Evolutionary conservation across 2,329 filamentous ascomycete genomes (phyloP).

Genomic region (Ophiostoma pallidulum): DNA sequence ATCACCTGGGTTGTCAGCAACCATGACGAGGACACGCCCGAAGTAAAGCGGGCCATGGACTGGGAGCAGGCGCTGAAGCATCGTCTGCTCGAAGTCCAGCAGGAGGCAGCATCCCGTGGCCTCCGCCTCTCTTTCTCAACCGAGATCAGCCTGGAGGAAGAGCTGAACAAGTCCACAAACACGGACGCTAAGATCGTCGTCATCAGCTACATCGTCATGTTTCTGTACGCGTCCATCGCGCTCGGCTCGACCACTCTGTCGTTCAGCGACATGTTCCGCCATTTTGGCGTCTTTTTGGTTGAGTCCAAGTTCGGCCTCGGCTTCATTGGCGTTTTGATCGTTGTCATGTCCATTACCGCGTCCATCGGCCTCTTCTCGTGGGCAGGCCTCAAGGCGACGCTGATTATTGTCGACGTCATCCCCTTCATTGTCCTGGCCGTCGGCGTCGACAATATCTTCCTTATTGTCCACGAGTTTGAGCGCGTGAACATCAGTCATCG

Average conservation of each 20-base stretch:
- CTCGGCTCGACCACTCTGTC: conserved; percentile 80
- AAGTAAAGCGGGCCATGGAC: conserved; percentile 67
- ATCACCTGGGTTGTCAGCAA: conserved; percentile 95
- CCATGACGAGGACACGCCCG: conserved; percentile 60
- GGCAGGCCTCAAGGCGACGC: conserved; percentile 80
- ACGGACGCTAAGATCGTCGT: conserved; percentile 95
- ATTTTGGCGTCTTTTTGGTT: conserved; percentile 76
- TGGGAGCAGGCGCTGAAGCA: conserved; percentile 77
- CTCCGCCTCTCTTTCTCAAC: conserved; percentile 89
- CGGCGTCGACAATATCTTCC: conserved; percentile 96
- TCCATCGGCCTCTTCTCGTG: conserved; percentile 94
- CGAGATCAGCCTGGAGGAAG: conserved; percentile 88
- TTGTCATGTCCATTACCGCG: conserved; percentile 92
- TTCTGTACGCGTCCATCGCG: conserved; percentile 88
- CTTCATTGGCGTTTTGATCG: conserved; percentile 89
- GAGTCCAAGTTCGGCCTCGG: conserved; percentile 96
- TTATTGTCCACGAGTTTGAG: conserved; percentile 97
- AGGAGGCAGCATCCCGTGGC: conserved; percentile 67
- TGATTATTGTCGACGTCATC: conserved; percentile 98
- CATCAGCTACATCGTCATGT: conserved; percentile 98
- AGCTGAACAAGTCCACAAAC: conserved; percentile 96
- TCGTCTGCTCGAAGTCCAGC: conserved; percentile 65
- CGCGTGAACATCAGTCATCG: conserved; percentile 86
- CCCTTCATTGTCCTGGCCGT: conserved; percentile 94
- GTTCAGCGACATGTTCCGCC: conserved; percentile 65